Base-by-base conservation (phyloP, 1,284 basidiomycete genomes). In the Moesziomyces aphidis region DNA sequence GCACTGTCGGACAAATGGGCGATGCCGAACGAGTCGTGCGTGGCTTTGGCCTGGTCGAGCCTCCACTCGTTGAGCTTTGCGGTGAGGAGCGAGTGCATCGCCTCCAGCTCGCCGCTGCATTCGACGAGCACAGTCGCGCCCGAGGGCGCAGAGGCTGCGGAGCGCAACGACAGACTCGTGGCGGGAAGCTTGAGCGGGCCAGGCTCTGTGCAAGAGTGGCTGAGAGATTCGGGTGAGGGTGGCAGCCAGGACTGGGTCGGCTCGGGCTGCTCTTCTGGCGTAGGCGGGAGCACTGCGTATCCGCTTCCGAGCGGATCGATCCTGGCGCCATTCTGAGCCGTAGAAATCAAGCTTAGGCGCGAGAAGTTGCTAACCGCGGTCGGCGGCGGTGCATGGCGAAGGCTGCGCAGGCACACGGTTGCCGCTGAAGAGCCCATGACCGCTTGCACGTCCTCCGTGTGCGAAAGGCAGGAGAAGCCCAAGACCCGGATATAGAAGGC, bases 401-500 rank as follows among this genome's bases (percentile, higher is more conserved):
- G 19, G n/a, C 39, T 57, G 58, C 71, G 65, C 46, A 73, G 65
- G 44, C 71, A 73, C 13, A 69, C 34, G 3, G 57, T 50, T 11
- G 61, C 65, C 3, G 71, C 50, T 10, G 64, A 55, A 0, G 57
- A 61, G 48, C 45, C 55, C 65, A 73, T 64, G n/a, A 73, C 55
- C 1, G 71, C 65, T 46, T 73, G 65, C 11, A 58, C 51, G 21
- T 50, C 43, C n/a, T 54, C 31, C 19, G 49, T 21, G 1, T 73
- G 57, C 39, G 73, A 66, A 24, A 62, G 28, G 52, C 64, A 63
- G 22, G 56, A 44, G 47, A 73, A 61, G 19, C 65, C 73, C 22
- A 73, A 50, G 5, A 76, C 58, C 23, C 59, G 58, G 23, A 55
- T 28, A 50, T 76, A 76, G 58, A 76, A 76, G 26, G 50, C 51